Percentiles rank a stretch among this genome's conserved stretches.
Conservation (phyloP, 805 yeast genomes). For the Schwanniomyces pseudopolymorphus region DNA sequence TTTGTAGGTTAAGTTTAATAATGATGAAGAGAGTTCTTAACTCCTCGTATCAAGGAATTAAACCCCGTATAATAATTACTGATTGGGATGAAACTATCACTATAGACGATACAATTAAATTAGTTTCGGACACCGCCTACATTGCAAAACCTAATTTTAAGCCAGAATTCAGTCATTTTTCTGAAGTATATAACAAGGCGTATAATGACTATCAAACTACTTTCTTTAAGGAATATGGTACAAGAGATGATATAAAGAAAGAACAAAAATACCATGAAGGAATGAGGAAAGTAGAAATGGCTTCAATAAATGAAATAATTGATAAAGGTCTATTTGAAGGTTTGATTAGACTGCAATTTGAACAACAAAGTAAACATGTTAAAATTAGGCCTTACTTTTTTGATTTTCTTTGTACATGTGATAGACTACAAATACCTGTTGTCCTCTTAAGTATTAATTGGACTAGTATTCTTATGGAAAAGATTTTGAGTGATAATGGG, state of each 20-base stretch:
- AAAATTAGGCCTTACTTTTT: constrained; percentile 39
- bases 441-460: constrained; percentile 60
- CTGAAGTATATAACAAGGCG: constrained; percentile 39
- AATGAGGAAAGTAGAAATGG: constrained; percentile 44
- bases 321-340: constrained; percentile 41
- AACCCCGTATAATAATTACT: constrained; percentile 30
- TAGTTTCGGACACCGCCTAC: constrained; percentile 52
- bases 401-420: constrained; percentile 26
- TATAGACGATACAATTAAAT: constrained; percentile 49
- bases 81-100: constrained; percentile 76
- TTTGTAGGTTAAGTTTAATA: background rate
- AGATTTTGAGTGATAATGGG: constrained; percentile 22
- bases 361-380: constrained; percentile 34
- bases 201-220: constrained; percentile 27
- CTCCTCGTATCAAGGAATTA: background rate
- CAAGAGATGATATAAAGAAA: constrained; percentile 29
- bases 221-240: constrained; percentile 18
- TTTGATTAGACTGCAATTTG: constrained; percentile 29
- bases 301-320: constrained; percentile 47
- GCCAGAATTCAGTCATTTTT: constrained; percentile 44
- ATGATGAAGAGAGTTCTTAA: background rate
- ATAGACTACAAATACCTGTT: constrained; percentile 28
- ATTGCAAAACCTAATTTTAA: constrained; percentile 30
- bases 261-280: constrained; percentile 49
- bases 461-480: constrained; percentile 50